These are phyloP conservation scores for Exophiala calicioides DNA, from an alignment of 2,329 filamentous ascomycete genomes.

Conservation along the genomic window DNA sequence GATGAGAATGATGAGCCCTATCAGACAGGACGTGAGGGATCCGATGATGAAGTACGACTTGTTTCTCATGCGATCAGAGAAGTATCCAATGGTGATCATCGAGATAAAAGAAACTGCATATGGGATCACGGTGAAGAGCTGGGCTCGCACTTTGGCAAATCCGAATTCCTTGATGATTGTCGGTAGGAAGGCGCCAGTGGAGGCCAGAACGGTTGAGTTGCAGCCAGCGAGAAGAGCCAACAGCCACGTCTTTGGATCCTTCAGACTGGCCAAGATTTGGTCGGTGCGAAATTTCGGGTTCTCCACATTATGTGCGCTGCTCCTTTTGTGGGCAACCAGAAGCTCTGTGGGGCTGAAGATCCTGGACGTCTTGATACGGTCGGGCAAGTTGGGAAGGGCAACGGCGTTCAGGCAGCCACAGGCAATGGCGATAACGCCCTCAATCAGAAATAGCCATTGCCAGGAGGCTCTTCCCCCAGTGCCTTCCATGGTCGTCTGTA, in stretches of 20 bases:
- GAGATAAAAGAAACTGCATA: constrained; percentile 10
- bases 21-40: neutral
- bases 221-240: constrained; percentile 3
- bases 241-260: constrained; percentile 12
- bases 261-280: constrained; percentile 4
- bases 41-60: constrained; percentile 13
- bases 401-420: constrained; percentile 60
- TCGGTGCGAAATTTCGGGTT: no score
- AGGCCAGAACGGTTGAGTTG: constrained; percentile 9
- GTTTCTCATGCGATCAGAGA: constrained; percentile 11
- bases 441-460: constrained; percentile 69
- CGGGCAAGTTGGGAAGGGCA: constrained; percentile 66
- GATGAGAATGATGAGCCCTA: constrained; percentile 12
- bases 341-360: constrained; percentile 2
- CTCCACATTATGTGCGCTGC: constrained; percentile 4
- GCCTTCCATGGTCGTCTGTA: constrained; percentile 64
- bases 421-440: constrained; percentile 64
- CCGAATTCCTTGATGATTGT: constrained; percentile 17
- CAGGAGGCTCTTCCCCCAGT: constrained; percentile 59
- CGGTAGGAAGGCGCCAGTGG: constrained; percentile 16
- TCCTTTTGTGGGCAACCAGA: constrained; percentile 1
- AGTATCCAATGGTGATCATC: constrained; percentile 7
- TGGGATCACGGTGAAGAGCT: constrained; percentile 17
- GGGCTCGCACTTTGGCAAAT: constrained; percentile 6
- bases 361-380: constrained; percentile 8